Evolutionary conservation across 768 basidiomycete genomes (phyloP).

Genomic region (Tricholoma saponaceum): DNA sequence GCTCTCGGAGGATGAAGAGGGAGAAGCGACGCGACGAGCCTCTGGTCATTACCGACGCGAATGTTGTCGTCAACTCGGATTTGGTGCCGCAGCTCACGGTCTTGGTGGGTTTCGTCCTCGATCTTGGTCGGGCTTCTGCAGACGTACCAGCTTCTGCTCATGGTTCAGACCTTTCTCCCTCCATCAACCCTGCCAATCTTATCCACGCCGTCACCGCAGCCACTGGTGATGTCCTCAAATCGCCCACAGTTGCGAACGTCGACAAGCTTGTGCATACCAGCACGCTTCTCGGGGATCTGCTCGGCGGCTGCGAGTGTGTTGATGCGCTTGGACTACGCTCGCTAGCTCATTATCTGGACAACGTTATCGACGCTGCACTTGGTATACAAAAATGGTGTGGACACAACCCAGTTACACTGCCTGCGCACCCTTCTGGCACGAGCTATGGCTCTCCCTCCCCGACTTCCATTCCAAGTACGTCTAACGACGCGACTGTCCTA

Average conservation of each 20-base stretch:
- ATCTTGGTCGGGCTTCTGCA: slow-evolving; percentile 9
- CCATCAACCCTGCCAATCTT: slow-evolving; percentile 13
- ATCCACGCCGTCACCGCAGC: slow-evolving; percentile 16
- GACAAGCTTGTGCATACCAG: slow-evolving; percentile 18
- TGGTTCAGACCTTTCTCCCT: slow-evolving; percentile 1
- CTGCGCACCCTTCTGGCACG: not conserved
- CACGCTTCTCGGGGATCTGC: slow-evolving; percentile 12
- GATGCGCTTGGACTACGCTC: slow-evolving; percentile 14
- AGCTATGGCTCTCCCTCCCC: not conserved
- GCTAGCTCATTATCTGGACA: slow-evolving; percentile 11
- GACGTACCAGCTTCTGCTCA: not conserved
- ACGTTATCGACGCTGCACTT: slow-evolving; percentile 13
- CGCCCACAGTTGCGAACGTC: slow-evolving; percentile 16
- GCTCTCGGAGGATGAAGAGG: slow-evolving; percentile 18
- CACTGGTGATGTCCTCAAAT: slow-evolving; percentile 16
- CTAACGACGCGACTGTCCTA: slow-evolving; percentile 18
- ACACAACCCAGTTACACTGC: slow-evolving; percentile 5
- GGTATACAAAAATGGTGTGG: slow-evolving; percentile 13
- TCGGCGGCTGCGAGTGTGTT: slow-evolving; percentile 18
- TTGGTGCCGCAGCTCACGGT: slow-evolving; percentile 13
- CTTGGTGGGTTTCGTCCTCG: slow-evolving; percentile 19
- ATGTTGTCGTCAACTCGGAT: slow-evolving; percentile 13
- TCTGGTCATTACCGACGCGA: slow-evolving; percentile 3
- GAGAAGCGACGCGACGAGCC: slow-evolving; percentile 6
- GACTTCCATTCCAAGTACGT: not conserved